Evolutionary conservation across 352 stramenopile species (phyloP).

Genomic region (Pythium brachiatum): DNA sequence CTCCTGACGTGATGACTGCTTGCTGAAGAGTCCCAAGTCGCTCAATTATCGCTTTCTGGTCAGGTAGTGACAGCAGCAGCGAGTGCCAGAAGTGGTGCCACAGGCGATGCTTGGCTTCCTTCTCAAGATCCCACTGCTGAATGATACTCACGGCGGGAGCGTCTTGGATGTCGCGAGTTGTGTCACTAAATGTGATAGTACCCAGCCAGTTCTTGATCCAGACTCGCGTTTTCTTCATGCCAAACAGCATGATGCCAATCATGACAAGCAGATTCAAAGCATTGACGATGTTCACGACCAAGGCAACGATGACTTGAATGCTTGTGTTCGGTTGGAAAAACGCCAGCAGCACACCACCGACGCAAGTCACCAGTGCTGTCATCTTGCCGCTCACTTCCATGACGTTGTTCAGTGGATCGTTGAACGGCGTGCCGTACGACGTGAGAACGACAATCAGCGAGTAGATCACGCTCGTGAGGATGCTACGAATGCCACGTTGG

Average conservation of each 20-base stretch:
- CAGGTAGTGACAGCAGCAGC: constrained; percentile 26
- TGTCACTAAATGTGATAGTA: constrained; percentile 48
- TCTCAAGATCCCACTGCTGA: constrained; percentile 37
- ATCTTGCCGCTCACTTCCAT: constrained; percentile 50
- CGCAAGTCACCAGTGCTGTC: constrained; percentile 31
- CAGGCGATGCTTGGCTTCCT: constrained; percentile 44
- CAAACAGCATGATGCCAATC: constrained; percentile 33
- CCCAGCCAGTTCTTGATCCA: constrained; percentile 41
- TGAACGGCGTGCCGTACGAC: constrained; percentile 44
- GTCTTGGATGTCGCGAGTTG: constrained; percentile 33
- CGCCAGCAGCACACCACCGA: constrained; percentile 29
- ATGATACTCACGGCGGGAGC: constrained; percentile 28
- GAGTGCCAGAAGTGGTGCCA: constrained; percentile 54
- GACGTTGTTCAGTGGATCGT: constrained; percentile 42
- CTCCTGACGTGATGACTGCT: constrained; percentile 30
- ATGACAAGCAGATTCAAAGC: constrained; percentile 42
- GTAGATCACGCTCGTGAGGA: constrained; percentile 31
- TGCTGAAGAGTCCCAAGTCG: constrained; percentile 32
- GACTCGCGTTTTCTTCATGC: constrained; percentile 30
- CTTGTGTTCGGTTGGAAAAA: constrained; percentile 21
- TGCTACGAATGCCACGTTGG: constrained; percentile 16
- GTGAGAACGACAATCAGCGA: constrained; percentile 30
- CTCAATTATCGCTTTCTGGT: constrained; percentile 26
- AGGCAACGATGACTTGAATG: constrained; percentile 24
- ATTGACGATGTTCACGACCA: constrained; percentile 44